These are phyloP conservation scores for Eimeria tenella DNA, from an alignment of 169 alveolate species.

Conservation along the genomic window DNA sequence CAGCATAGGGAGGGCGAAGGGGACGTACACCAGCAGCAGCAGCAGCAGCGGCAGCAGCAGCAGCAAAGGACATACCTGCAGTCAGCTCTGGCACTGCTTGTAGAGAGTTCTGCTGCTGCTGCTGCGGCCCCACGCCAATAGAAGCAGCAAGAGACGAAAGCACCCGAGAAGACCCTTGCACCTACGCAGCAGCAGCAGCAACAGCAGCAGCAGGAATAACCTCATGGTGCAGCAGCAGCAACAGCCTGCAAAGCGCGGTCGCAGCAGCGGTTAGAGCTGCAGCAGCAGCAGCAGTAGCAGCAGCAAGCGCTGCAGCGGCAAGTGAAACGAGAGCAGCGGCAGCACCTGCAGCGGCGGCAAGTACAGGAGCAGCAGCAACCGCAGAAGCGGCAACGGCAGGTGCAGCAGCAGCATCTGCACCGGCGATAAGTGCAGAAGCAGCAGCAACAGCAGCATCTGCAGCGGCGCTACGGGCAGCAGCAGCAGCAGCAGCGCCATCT, in stretches of 20 bases:
- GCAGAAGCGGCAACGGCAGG: neutral
- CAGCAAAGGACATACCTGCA: too few relatives aligned
- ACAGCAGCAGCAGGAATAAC: neutral
- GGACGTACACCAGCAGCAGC: neutral
- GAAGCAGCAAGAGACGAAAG: conserved; percentile 56
- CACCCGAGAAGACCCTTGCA: conserved; percentile 63
- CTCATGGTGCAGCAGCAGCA: neutral
- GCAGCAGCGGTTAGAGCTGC: neutral
- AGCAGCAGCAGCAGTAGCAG: neutral
- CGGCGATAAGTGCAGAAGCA: too few relatives aligned
- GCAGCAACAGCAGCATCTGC: too few relatives aligned
- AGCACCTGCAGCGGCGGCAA: too few relatives aligned
- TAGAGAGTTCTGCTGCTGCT: neutral
- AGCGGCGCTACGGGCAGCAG: too few relatives aligned
- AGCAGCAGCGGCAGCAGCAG: too few relatives aligned
- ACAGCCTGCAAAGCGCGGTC: neutral
- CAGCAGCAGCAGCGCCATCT: too few relatives aligned
- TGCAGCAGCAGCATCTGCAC: too few relatives aligned
- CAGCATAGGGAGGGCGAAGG: too few relatives aligned
- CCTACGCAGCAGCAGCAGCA: neutral
- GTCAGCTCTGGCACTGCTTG: too few relatives aligned
- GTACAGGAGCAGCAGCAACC: too few relatives aligned
- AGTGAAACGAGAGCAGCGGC: too few relatives aligned
- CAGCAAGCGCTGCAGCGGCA: neutral
- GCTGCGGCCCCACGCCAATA: conserved; percentile 20